A percentile compares a stretch with the other conserved stretches of the same genome.
Evolutionary conservation across 1,284 basidiomycete species (phyloP).

Genomic region (Malassezia sympodialis): DNA sequence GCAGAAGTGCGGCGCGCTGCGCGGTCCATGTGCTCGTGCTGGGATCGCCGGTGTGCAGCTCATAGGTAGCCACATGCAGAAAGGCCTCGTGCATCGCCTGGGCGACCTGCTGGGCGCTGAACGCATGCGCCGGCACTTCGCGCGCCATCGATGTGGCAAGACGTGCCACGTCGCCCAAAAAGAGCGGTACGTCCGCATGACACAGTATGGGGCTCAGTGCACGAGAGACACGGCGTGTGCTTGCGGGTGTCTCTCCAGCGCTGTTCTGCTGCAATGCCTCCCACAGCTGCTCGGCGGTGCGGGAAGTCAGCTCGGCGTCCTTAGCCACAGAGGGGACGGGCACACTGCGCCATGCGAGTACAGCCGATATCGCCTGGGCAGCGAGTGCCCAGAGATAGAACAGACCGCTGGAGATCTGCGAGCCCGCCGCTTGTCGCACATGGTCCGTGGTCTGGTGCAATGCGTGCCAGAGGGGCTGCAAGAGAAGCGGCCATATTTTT

Average conservation of each 20-base stretch:
- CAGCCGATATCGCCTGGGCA: not conserved
- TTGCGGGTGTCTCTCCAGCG: not conserved
- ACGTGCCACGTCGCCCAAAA: constrained; percentile 6
- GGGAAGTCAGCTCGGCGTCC: not conserved
- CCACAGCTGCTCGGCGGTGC: not conserved
- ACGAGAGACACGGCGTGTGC: not conserved
- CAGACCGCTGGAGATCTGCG: not conserved
- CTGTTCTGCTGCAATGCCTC: not conserved
- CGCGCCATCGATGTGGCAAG: not conserved
- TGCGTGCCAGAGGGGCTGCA: not conserved
- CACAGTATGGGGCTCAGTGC: not conserved
- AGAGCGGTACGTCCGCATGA: not conserved
- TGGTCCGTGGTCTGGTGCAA: not conserved
- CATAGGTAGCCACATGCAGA: not conserved
- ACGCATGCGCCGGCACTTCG: not conserved
- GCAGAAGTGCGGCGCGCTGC: constrained; percentile 6
- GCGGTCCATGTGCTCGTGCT: not conserved
- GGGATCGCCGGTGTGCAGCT: not conserved
- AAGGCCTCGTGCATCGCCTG: not conserved
- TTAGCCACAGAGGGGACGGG: not conserved
- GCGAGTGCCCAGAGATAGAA: not conserved
- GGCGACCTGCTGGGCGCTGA: not conserved
- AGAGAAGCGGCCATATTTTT: not conserved
- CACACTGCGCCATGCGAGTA: constrained; percentile 4
- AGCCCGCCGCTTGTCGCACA: not conserved